Conservation (phyloP, 352 stramenopile genomes). For the Phytophthora crassamura region DNA sequence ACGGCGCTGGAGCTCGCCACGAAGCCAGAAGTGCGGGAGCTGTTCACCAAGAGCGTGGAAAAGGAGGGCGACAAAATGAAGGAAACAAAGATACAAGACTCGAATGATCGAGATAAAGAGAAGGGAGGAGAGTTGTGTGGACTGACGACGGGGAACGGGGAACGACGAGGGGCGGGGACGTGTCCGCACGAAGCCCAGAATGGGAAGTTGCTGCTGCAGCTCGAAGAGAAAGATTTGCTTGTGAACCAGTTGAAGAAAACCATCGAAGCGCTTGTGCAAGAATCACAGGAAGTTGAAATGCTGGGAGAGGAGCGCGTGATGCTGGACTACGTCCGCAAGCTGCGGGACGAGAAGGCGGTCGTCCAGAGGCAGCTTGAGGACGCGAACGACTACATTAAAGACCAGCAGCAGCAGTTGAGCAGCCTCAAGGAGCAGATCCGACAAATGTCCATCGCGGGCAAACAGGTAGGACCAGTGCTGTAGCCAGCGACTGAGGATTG, state of each 20-base stretch:
- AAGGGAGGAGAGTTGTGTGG: conserved; percentile 5
- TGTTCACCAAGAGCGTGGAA: conserved; percentile 35
- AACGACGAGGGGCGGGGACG: conserved; percentile 12
- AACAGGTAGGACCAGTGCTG: conserved; percentile 37
- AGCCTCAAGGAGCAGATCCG: conserved; percentile 81
- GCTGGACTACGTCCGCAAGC: conserved; percentile 85
- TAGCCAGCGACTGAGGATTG: conserved; percentile 3
- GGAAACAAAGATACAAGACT: background rate
- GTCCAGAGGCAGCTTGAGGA: conserved; percentile 77
- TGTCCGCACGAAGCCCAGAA: conserved; percentile 40
- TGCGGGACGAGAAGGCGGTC: conserved; percentile 78
- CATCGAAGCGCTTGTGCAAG: conserved; percentile 78
- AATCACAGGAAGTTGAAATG: conserved; percentile 79
- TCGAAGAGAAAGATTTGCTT: conserved; percentile 87
- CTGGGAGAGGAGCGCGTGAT: conserved; percentile 82
- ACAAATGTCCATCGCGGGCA: conserved; percentile 32
- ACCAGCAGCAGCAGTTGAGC: conserved; percentile 79
- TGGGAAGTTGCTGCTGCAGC: conserved; percentile 53
- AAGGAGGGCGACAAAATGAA: background rate
- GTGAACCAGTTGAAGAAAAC: conserved; percentile 82
- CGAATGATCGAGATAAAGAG: conserved; percentile 2
- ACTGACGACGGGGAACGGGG: background rate
- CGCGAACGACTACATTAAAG: conserved; percentile 76
- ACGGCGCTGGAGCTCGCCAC: conserved; percentile 63
- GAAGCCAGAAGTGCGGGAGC: conserved; percentile 45